These are phyloP conservation scores for Mucor saturninus DNA, from an alignment of 371 early-diverging fungal genomes.

Conservation along the genomic window DNA sequence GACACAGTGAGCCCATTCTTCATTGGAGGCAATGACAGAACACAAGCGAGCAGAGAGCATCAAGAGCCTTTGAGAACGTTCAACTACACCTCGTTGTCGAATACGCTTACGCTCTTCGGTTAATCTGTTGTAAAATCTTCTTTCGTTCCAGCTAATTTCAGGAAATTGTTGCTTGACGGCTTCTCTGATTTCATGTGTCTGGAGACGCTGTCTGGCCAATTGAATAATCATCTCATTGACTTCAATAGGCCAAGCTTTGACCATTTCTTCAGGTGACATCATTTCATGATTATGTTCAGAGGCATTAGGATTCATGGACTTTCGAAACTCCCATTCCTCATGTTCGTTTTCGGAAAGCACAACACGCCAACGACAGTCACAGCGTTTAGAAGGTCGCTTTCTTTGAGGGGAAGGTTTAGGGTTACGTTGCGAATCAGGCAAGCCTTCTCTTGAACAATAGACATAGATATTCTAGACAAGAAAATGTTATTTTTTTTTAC, in stretches of 20 bases:
- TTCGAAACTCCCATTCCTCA: slow-evolving; percentile 61
- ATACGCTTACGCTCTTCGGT: slow-evolving; percentile 63
- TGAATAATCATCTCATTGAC: slow-evolving; percentile 51
- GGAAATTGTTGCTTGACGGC: slow-evolving; percentile 63
- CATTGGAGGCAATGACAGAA: slow-evolving; percentile 41
- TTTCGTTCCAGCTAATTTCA: slow-evolving; percentile 63
- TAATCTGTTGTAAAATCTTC: slow-evolving; percentile 62
- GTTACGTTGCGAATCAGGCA: slow-evolving; percentile 63
- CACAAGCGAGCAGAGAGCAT: slow-evolving; percentile 40
- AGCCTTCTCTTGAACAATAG: slow-evolving; percentile 68
- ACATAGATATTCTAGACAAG: slow-evolving; percentile 59
- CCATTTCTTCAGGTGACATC: slow-evolving; percentile 63
- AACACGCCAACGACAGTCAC: slow-evolving; percentile 71
- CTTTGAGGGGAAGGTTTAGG: slow-evolving; percentile 61
- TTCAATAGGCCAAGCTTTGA: slow-evolving; percentile 57
- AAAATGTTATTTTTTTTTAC: neutral
- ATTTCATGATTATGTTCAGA: slow-evolving; percentile 66
- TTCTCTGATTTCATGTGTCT: slow-evolving; percentile 63
- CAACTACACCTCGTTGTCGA: slow-evolving; percentile 36
- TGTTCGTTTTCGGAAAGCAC: slow-evolving; percentile 62
- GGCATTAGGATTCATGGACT: slow-evolving; percentile 61
- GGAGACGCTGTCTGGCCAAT: slow-evolving; percentile 44
- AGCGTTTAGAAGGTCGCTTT: slow-evolving; percentile 63
- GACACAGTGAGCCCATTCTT: slow-evolving; percentile 41
- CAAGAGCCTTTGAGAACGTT: slow-evolving; percentile 39